Base-by-base conservation (phyloP, 441 rosid species). In the California macrophylla region DNA sequence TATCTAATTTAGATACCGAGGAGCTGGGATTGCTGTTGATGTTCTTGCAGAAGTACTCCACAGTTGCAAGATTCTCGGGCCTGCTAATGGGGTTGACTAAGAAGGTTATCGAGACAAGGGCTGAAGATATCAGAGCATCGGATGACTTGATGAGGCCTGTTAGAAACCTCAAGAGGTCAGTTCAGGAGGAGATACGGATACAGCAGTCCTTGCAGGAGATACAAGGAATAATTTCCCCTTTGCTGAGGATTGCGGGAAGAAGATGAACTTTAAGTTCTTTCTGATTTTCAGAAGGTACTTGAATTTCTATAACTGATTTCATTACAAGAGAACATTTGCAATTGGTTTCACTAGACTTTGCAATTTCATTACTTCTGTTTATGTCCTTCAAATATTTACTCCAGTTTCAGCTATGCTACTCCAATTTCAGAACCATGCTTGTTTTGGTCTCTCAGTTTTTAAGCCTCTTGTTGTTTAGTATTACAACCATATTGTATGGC, bases 221-320 rank as follows among this genome's bases (percentile, higher is more conserved):
- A 65, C 96, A 89, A 66, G 97, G 93, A 60, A 78, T 93, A 67
- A 84, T 91, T 66, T 87, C 95, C 66, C 98, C 98, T 50, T 67
- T 89, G 45, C 64, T 91, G 72, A 80, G 89, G 82, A 85, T 87
- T 71, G 85, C 92, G 18, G 92, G 94, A 32, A 80, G 91, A 77
- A 77, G 82, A 81, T 85, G 68, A 80, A 71, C 2, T 18, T 64
- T 23, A n/a, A 24, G 13, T 67, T 23, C 36, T 45, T 45, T 45
- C 54, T 45, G 54, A 10, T 15, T 45, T 45, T 45, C 18, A 45
- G 54, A 45, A 52, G 60, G 60, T 52, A 52, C 56, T 52, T 52
- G 24, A n/a, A 52, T 47, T 47, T 47, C 21, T 47, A 15, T 47
- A 3, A 15, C 54, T 6, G 7, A 16, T 16, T 16, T 47, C 5